Evolutionary conservation across 805 yeast genomes (phyloP), one percentile per base, ranked within the genome.

Genomic region (Nakazawaea ernobii): DNA sequence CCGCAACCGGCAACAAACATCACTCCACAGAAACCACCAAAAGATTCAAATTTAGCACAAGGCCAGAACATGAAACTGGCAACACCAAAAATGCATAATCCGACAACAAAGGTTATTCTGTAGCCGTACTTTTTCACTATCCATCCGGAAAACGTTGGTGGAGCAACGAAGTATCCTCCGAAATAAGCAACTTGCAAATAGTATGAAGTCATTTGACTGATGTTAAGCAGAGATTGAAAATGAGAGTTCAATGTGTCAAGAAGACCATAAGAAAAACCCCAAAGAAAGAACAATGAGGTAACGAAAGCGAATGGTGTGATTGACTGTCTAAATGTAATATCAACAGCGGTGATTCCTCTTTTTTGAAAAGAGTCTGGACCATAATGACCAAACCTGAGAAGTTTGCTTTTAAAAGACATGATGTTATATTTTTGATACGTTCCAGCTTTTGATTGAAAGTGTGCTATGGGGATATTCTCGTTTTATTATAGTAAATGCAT

Each of bases 181-280:
- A 50, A 50, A 20, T 50, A 50, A 27, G 51, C 50, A 36, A 50
- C 44, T 44, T 50, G 53, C 14, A 50, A 44, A 17, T 44, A 50
- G 26, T 48, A 46, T 4, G 53, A 50, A 10, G 40, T 15, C n/a
- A 29, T 35, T 29, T 46, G 50, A 41, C 45, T 39, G 20, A 50
- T 42, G 35, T 43, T 43, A 39, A 50, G 42, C 45, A 45, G 50
- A 4, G 50, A 15, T 40, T 50, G 53, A 43, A 50, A 48, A 44
- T 50, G 53, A 2, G 51, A 35, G 35, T 50, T 50, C 26, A 50
- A 40, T 29, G 47, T 47, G 28, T 50, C 53, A 17, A 50, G 42
- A 28, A 50, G 45, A 6, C 53, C 53, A 43, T 50, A 50, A 7
- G 53, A 47, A 11, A 50, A 39, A 11, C 53, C 53, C 53, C 53